Evolutionary conservation across 148 eudicot genomes (phyloP).

Genomic region (Oxyria digyna): DNA sequence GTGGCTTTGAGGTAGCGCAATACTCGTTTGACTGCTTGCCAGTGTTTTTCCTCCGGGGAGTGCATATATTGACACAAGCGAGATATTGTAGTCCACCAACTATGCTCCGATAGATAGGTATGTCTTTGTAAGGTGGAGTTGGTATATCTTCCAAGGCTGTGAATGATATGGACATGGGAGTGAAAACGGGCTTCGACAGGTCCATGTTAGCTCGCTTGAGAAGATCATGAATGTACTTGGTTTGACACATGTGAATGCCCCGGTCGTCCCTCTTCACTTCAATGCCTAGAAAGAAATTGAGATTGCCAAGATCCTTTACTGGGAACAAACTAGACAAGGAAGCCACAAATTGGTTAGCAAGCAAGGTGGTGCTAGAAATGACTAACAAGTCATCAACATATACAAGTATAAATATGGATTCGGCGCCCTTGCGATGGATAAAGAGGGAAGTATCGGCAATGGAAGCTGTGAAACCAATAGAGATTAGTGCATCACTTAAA

Average conservation of each 20-base stretch:
- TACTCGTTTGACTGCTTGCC: background rate
- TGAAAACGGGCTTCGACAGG: background rate
- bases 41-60: background rate
- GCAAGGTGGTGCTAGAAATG: too few species aligned
- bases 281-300: too few species aligned
- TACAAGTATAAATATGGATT: too few species aligned
- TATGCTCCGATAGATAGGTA: background rate
- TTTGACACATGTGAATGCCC: background rate
- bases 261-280: background rate
- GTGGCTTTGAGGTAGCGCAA: background rate
- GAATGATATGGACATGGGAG: background rate
- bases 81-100: background rate
- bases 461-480: too few species aligned
- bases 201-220: background rate
- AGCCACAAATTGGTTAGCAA: background rate
- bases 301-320: background rate
- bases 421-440: too few species aligned
- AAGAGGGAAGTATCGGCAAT: too few species aligned
- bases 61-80: background rate
- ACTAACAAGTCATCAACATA: too few species aligned
- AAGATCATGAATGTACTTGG: background rate
- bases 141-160: background rate
- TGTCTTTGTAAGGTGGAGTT: background rate
- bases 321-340: background rate
- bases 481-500: too few species aligned